phyloP scores from a whole-genome alignment of 441 rosid genomes.

The Jatropha multifida region DNA sequence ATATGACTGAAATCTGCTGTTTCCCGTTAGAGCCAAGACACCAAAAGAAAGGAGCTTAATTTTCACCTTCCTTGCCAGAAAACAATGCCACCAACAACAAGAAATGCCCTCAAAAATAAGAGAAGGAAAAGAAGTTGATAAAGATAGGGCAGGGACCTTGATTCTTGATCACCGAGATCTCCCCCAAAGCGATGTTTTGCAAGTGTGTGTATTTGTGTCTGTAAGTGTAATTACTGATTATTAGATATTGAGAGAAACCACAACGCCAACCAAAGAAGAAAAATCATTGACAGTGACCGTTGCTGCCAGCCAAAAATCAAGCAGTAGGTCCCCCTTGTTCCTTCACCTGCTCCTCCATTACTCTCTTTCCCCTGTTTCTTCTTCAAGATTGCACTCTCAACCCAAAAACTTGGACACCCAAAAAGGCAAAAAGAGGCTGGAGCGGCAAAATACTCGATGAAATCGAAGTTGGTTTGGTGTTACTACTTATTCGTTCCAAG shows the following conservation, averaged over 20 bases:
- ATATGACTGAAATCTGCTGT: constrained; percentile 73
- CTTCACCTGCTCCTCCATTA: constrained; percentile 45
- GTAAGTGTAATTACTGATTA: constrained; percentile 36
- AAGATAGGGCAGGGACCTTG: constrained; percentile 27
- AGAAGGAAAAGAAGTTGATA: constrained; percentile 24
- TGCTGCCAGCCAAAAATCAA: constrained; percentile 67
- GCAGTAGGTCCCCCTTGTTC: constrained; percentile 75
- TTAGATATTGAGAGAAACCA: constrained; percentile 54
- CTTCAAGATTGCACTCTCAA: constrained; percentile 16
- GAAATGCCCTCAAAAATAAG: constrained; percentile 24
- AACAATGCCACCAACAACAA: constrained; percentile 20
- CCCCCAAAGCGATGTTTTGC: constrained; percentile 28
- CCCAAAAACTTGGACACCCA: constrained; percentile 16
- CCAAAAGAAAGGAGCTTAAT: constrained; percentile 25
- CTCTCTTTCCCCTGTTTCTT: constrained; percentile 25
- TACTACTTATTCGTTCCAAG: too few relatives aligned
- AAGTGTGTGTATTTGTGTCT: constrained; percentile 22
- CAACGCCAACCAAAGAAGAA: constrained; percentile 45
- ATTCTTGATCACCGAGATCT: constrained; percentile 31
- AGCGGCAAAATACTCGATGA: constrained; percentile 29
- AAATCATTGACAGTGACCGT: constrained; percentile 80
- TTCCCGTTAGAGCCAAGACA: constrained; percentile 34
- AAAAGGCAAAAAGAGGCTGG: constrained; percentile 20
- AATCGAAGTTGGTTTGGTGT: constrained; percentile 18
- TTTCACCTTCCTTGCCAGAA: constrained; percentile 21